Base-by-base conservation (phyloP, 2,329 filamentous ascomycete species). In the Calonectria hongkongensis region DNA sequence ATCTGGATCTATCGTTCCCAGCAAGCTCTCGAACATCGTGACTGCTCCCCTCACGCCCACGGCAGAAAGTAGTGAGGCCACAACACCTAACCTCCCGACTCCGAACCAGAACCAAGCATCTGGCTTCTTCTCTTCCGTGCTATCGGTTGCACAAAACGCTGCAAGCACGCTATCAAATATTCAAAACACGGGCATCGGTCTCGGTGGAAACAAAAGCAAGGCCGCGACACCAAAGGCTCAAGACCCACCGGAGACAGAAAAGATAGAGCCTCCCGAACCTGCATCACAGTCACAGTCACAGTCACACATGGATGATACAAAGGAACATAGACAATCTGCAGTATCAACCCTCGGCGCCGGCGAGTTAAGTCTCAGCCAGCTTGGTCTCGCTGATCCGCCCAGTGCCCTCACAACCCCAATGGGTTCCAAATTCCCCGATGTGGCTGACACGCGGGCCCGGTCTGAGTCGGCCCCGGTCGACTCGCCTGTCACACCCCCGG, bases 111-210 rank as follows among this genome's bases (percentile, higher is more conserved):
- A 76, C n/a, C 28, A 74, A 28, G 50, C 75, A 68, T 87, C 89
- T 45, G 93, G 95, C 1, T 98, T 99, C 86, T 98, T 99, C 85
- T 98, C 95, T 5, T 96, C 94, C 30, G 94, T 99, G 81, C 92
- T 99, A 75, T 96, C 95, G 48, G 96, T 94, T 56, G 97, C 97
- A 21, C 96, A 98, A 84, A 98, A 94, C 89, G 96, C 96, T 51
- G 95, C 96, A 16, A 95, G 87, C 75, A 92, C 91, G 21, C 83
- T 96, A 5, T 95, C 90, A 75, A 95, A 92, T 60, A 93, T 98
- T 58, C 91, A 91, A 62, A 96, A 92, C 81, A 90, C 89, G 4
- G 87, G 88, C 36, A 87, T 91, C 66, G 85, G 87, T 9, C 89
- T 90, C n/a, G 86, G 86, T n/a, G 82, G 78, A 41, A 85, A 84